A percentile compares a stretch with the other conserved stretches of the same genome.
Evolutionary conservation across 2,329 filamentous ascomycete species (phyloP).

Genomic region (Domatiomyces globalis): DNA sequence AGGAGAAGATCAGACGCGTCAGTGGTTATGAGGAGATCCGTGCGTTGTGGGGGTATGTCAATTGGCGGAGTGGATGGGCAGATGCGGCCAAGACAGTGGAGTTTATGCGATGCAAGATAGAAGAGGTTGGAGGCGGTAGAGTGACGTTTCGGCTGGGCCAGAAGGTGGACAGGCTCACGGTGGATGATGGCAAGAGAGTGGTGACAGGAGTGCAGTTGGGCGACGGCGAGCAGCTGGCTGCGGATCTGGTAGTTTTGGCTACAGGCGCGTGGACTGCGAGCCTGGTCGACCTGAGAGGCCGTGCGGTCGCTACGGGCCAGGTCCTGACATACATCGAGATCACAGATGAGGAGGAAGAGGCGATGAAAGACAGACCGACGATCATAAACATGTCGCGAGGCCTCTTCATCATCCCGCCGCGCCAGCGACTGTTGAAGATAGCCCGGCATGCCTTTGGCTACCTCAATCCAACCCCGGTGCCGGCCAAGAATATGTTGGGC

Average conservation of each 20-base stretch:
- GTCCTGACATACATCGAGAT: constrained; percentile 64
- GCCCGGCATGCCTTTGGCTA: constrained; percentile 59
- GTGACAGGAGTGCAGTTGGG: constrained; percentile 11
- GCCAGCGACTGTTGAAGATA: constrained; percentile 44
- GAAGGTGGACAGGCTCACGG: constrained; percentile 22
- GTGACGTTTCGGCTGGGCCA: constrained; percentile 25
- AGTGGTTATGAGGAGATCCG: constrained; percentile 12
- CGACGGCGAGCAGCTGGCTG: constrained; percentile 9
- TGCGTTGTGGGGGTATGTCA: constrained; percentile 28
- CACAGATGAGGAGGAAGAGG: constrained; percentile 53
- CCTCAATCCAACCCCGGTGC: constrained; percentile 9
- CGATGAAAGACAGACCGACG: constrained; percentile 53
- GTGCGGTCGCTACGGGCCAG: constrained; percentile 70
- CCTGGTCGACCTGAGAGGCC: constrained; percentile 62
- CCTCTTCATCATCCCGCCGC: constrained; percentile 43
- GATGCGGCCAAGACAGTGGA: constrained; percentile 29
- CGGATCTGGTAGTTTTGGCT: constrained; percentile 45
- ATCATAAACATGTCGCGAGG: constrained; percentile 35
- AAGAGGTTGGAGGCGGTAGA: constrained; percentile 20
- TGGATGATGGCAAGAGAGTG: background rate
- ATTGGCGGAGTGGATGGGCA: constrained; percentile 34
- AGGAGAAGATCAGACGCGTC: constrained; percentile 9
- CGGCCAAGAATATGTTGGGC: constrained; percentile 5
- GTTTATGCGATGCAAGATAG: constrained; percentile 26
- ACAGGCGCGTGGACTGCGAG: constrained; percentile 76